Conservation (phyloP, 148 eudicot species). For the Persicaria maculosa region DNA sequence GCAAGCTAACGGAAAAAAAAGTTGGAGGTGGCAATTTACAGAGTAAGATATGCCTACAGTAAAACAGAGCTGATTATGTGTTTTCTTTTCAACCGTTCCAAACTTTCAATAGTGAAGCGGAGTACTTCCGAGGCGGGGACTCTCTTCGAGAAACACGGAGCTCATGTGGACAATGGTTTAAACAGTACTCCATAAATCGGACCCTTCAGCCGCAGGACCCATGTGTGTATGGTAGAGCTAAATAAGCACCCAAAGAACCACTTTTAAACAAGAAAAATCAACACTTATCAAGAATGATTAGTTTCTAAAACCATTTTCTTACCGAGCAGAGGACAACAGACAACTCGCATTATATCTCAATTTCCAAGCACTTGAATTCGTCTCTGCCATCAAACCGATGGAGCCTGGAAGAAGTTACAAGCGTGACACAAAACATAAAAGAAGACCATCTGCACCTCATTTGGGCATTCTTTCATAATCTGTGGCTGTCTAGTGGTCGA, state of each 20-base stretch:
- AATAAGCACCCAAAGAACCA: constrained; percentile 38
- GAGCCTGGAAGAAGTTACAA: constrained; percentile 22
- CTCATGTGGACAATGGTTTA: constrained; percentile 70
- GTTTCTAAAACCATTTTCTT: no score
- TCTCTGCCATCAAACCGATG: constrained; percentile 32
- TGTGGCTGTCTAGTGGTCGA: constrained; percentile 30
- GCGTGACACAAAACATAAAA: constrained; percentile 41
- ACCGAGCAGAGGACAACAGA: constrained; percentile 21
- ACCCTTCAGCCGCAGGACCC: constrained; percentile 47
- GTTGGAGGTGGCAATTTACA: no score
- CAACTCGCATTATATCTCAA: constrained; percentile 36
- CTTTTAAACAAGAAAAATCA: constrained; percentile 14
- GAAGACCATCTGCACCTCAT: constrained; percentile 52
- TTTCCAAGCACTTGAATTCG: constrained; percentile 36
- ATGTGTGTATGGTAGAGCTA: constrained; percentile 37
- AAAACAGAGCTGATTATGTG: neutral
- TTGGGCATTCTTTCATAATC: constrained; percentile 55
- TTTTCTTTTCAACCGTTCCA: neutral
- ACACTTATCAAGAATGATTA: neutral
- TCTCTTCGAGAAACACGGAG: constrained; percentile 48
- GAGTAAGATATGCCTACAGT: neutral
- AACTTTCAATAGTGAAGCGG: neutral
- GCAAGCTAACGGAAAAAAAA: no score
- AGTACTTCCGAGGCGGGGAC: constrained; percentile 54
- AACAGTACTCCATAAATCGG: constrained; percentile 74